Base-by-base conservation (phyloP, 2,329 filamentous ascomycete species). In the Aspergillus tubingensis region DNA sequence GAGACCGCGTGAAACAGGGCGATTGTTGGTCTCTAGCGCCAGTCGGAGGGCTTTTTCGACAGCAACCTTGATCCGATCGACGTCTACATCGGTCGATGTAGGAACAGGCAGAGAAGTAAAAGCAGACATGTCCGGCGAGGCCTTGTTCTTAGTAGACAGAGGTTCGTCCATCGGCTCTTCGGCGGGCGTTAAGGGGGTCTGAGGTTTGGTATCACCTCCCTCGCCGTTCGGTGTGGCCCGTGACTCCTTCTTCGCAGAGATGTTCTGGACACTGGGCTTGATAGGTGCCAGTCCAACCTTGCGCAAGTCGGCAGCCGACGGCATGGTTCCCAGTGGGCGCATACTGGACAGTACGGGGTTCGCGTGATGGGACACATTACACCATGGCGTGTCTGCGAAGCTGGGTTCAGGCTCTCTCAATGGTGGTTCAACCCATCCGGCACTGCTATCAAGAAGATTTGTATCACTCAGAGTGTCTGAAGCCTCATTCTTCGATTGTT, bases 301-400 rank as follows among this genome's bases (percentile, higher is more conserved):
- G 62, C 81, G 80, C 77, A 87, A 86, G 65, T 87, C 80, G 72
- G 86, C 84, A 51, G 83, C 77, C 21, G 82, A 83, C 11, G 92
- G 92, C 67, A 88, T 82, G 57, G 87, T 84, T 43, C 92, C 92
- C 58, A 96, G 79, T 25, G 92, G 88, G 56, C 88, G 88, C 92
- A 96, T 96, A 69, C 88, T 88, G 76, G 91, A 88, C 60, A 96
- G 81, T 17, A 96, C 90, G 65, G 91, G 91, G 74, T 87, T 86
- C 52, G 89, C 83, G 69, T 89, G 81, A 48, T 60, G 67, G 27
- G 65, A 72, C 67, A 95, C 83, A 48, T 90, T 90, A 59, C 84
- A 86, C 70, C 70, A 73, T 13, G 71, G 68, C 73, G 85, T 81
- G 67, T 96, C 91, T 80, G 91, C 87, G 72, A 89, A 96, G 73